Evolutionary conservation across 257 asterid species (phyloP).

Genomic region (Salvia hispanica): DNA sequence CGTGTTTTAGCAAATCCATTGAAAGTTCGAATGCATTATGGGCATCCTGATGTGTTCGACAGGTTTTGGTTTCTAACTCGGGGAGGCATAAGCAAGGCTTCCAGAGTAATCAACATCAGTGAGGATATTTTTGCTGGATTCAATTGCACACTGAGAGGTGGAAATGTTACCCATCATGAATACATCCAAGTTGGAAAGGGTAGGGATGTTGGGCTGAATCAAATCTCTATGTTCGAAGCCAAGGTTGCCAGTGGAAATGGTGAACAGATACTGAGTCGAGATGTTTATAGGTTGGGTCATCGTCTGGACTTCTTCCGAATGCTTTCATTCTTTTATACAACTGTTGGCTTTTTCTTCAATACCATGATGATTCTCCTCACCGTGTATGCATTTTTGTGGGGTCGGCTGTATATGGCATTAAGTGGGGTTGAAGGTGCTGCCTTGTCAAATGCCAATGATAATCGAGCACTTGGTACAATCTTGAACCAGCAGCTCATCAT

Average conservation of each 20-base stretch:
- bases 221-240: slow-evolving; percentile 95
- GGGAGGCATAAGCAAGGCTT: slow-evolving; percentile 99
- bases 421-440: slow-evolving; percentile 86
- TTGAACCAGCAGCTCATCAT: slow-evolving; percentile 97
- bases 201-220: slow-evolving; percentile 97
- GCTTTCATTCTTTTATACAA: slow-evolving; percentile 96
- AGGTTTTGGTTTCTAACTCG: slow-evolving; percentile 98
- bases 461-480: slow-evolving; percentile 90
- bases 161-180: slow-evolving; percentile 95
- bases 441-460: slow-evolving; percentile 49
- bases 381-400: slow-evolving; percentile 97
- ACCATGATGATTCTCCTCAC: slow-evolving; percentile 95
- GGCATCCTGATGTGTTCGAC: slow-evolving; percentile 98
- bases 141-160: slow-evolving; percentile 97
- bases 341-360: slow-evolving; percentile 94
- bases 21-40: slow-evolving; percentile 98
- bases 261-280: slow-evolving; percentile 93
- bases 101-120: slow-evolving; percentile 91
- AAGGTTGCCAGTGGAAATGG: slow-evolving; percentile 99
- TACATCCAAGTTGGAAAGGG: slow-evolving; percentile 99
- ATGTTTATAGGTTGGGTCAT: slow-evolving; percentile 95
- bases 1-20: slow-evolving; percentile 97
- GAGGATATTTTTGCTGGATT: slow-evolving; percentile 99
- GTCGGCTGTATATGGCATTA: slow-evolving; percentile 93
- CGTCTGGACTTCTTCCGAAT: slow-evolving; percentile 95